Evolutionary conservation across 441 rosid species (phyloP).

Genomic region (Omphalea diandra): DNA sequence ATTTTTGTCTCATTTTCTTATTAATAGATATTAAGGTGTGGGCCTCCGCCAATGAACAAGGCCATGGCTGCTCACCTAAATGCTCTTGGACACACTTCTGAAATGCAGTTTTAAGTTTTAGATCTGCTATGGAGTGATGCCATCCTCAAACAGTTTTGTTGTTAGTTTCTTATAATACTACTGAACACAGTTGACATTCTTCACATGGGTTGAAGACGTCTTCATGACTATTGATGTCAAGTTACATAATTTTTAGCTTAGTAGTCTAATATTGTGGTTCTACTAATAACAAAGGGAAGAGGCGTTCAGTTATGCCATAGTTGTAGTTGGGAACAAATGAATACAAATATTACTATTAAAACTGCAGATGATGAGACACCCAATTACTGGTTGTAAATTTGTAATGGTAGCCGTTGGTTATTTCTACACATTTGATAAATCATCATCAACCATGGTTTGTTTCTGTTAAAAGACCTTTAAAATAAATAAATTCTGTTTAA

Average conservation of each 20-base stretch:
- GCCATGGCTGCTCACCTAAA: constrained; percentile 62
- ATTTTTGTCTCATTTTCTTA: too few relatives aligned
- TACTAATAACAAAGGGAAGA: background rate
- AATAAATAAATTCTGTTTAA: too few relatives aligned
- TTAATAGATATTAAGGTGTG: constrained; percentile 57
- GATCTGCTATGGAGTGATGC: constrained; percentile 3
- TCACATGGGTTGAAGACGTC: background rate
- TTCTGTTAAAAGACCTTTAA: too few relatives aligned
- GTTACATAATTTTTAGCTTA: background rate
- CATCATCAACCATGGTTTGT: too few relatives aligned
- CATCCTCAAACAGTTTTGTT: too few relatives aligned
- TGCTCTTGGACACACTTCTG: constrained; percentile 48
- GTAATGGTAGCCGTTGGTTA: too few relatives aligned
- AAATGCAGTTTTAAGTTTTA: constrained; percentile 67
- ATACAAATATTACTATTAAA: too few relatives aligned
- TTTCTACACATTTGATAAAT: too few relatives aligned
- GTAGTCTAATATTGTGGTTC: background rate
- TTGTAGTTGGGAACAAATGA: too few relatives aligned
- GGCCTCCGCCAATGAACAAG: constrained; percentile 75
- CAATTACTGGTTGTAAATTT: too few relatives aligned
- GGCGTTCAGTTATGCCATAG: background rate
- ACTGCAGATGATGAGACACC: too few relatives aligned
- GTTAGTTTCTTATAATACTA: too few relatives aligned
- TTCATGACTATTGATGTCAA: background rate
- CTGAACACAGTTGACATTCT: background rate